These are phyloP conservation scores for Erigeron canadensis DNA, from an alignment of 129 eudicot genomes.

Conservation along the genomic window DNA sequence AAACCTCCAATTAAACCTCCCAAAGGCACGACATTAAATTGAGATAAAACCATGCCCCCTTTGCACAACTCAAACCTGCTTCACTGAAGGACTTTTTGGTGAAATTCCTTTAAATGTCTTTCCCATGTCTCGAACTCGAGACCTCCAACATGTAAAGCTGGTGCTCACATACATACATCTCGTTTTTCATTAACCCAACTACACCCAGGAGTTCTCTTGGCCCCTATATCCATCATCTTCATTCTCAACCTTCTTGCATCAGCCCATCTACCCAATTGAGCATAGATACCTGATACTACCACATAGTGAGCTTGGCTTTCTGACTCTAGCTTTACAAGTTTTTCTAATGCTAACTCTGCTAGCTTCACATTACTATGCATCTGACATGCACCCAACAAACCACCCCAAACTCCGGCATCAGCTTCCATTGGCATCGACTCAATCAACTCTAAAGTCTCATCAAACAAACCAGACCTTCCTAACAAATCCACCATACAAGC, in stretches of 20 bases:
- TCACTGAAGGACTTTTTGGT: too few species aligned
- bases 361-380: constrained; percentile 60
- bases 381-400: constrained; percentile 64
- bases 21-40: too few species aligned
- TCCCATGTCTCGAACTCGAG: too few species aligned
- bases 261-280: constrained; percentile 56
- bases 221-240: constrained; percentile 42
- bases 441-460: constrained; percentile 49
- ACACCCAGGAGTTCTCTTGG: constrained; percentile 51
- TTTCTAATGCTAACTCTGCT: constrained; percentile 51
- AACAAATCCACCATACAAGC: constrained; percentile 77
- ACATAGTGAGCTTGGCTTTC: constrained; percentile 63
- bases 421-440: constrained; percentile 58
- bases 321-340: constrained; percentile 56
- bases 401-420: constrained; percentile 77
- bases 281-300: constrained; percentile 57
- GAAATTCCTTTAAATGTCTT: too few species aligned
- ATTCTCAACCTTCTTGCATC: constrained; percentile 58
- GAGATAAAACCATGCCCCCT: too few species aligned
- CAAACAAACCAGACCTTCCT: constrained; percentile 57
- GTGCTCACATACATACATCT: constrained; percentile 1
- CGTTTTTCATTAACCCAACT: constrained; percentile 54
- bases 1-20: too few species aligned
- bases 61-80: too few species aligned
- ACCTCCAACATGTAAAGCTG: too few species aligned